Evolutionary conservation across 768 basidiomycete genomes (phyloP).

Genomic region (Boletus sp.): DNA sequence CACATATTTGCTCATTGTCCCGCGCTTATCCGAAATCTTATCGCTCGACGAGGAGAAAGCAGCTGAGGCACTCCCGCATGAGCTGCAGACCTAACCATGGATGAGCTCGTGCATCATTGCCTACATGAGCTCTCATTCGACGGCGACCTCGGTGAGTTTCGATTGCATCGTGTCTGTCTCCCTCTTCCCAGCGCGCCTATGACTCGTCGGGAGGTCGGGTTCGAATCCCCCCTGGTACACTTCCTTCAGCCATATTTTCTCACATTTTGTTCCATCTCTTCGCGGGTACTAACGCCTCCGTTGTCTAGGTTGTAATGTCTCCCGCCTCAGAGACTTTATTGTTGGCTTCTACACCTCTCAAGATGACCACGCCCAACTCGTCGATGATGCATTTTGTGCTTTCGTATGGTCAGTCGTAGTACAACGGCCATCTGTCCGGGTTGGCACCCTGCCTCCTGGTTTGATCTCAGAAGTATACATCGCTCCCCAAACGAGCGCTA

Average conservation of each 20-base stretch:
- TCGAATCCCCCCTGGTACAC: conserved; percentile 43
- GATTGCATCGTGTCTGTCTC: too few species aligned
- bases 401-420: conserved; percentile 83
- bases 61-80: neutral
- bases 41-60: neutral
- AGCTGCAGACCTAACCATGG: conserved; percentile 49
- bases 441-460: conserved; percentile 67
- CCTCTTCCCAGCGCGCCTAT: neutral
- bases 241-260: conserved; percentile 20
- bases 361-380: conserved; percentile 45
- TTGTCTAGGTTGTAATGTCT: conserved; percentile 65
- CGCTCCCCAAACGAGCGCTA: conserved; percentile 70
- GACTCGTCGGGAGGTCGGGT: conserved; percentile 29
- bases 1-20: conserved; percentile 2
- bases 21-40: conserved; percentile 4
- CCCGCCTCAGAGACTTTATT: conserved; percentile 72
- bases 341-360: conserved; percentile 56
- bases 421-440: conserved; percentile 68
- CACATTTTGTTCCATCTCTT: conserved; percentile 4
- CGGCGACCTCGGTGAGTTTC: conserved; percentile 78
- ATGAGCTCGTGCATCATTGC: conserved; percentile 82
- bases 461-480: conserved; percentile 69
- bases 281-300: conserved; percentile 1
- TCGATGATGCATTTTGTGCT: conserved; percentile 73
- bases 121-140: conserved; percentile 87